phyloP scores from a whole-genome alignment of 306 rosid species.

The Acacia confusa region DNA sequence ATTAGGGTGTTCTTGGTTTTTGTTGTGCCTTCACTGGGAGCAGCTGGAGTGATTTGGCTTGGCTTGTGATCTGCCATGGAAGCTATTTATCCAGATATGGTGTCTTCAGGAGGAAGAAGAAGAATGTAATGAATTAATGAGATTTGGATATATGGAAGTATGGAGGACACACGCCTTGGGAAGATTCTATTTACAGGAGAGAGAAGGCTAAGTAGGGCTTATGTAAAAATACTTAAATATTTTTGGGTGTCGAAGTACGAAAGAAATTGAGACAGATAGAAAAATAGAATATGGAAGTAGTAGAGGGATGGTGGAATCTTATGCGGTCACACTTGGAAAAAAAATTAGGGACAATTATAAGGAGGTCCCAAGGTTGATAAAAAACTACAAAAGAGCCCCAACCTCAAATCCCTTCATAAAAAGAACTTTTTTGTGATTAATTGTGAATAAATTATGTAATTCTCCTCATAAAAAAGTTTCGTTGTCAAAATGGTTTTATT shows the following conservation, averaged over 20 bases:
- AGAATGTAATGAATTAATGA: background rate
- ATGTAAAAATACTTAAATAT: background rate
- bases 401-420: too few species aligned
- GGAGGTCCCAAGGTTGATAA: too few species aligned
- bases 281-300: background rate
- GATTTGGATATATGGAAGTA: background rate
- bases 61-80: slow-evolving; percentile 29
- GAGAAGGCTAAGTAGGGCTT: background rate
- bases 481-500: too few species aligned
- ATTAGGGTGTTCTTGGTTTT: background rate
- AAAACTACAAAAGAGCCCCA: too few species aligned
- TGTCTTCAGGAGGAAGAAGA: background rate
- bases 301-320: slow-evolving; percentile 23
- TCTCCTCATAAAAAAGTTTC: too few species aligned
- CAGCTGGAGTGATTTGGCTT: background rate
- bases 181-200: background rate
- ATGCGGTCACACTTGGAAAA: slow-evolving; percentile 26
- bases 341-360: too few species aligned
- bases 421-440: too few species aligned
- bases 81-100: background rate
- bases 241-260: background rate
- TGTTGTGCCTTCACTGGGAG: background rate
- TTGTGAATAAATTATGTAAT: too few species aligned
- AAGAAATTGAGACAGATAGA: background rate
- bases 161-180: slow-evolving; percentile 21